phyloP scores from a whole-genome alignment of 176 grass and related monocot genomes.

The Panicum miliaceum region DNA sequence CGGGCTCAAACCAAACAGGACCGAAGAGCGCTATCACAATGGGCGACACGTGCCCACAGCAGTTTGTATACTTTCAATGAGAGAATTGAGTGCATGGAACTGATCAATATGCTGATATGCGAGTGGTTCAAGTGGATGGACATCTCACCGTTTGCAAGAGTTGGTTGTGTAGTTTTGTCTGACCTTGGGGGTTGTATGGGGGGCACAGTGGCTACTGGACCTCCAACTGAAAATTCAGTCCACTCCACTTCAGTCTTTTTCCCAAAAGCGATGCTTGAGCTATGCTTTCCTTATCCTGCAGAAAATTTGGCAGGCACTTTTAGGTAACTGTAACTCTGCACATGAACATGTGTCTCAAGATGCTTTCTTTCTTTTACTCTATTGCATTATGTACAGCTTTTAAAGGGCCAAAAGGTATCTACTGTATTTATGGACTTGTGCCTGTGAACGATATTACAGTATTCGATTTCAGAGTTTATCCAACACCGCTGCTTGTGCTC shows the following conservation, averaged over 20 bases:
- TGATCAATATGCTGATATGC: conserved; percentile 12
- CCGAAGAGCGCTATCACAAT: background rate
- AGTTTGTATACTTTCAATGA: background rate
- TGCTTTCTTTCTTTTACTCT: conserved; percentile 36
- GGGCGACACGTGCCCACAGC: background rate
- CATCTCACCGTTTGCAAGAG: conserved; percentile 46
- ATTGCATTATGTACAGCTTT: conserved; percentile 33
- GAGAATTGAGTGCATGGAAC: conserved; percentile 29
- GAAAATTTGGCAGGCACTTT: conserved; percentile 34
- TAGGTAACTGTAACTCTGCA: conserved; percentile 35
- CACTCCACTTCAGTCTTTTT: conserved; percentile 41
- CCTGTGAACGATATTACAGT: conserved; percentile 2
- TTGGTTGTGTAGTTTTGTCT: conserved; percentile 39
- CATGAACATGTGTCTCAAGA: conserved; percentile 46
- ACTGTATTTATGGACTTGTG: conserved; percentile 14
- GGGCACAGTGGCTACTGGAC: conserved; percentile 38
- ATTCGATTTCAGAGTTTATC: background rate
- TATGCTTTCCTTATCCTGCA: conserved; percentile 25
- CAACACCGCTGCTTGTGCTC: background rate
- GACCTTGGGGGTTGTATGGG: conserved; percentile 40
- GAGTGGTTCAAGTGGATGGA: conserved; percentile 29
- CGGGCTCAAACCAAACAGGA: too few relatives aligned
- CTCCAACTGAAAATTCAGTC: conserved; percentile 48
- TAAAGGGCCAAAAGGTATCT: background rate
- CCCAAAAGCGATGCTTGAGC: conserved; percentile 52